A percentile compares a stretch with the other conserved stretches of the same genome.
Conservation (phyloP, 768 basidiomycete species). For the Russula griseocarnosa region DNA sequence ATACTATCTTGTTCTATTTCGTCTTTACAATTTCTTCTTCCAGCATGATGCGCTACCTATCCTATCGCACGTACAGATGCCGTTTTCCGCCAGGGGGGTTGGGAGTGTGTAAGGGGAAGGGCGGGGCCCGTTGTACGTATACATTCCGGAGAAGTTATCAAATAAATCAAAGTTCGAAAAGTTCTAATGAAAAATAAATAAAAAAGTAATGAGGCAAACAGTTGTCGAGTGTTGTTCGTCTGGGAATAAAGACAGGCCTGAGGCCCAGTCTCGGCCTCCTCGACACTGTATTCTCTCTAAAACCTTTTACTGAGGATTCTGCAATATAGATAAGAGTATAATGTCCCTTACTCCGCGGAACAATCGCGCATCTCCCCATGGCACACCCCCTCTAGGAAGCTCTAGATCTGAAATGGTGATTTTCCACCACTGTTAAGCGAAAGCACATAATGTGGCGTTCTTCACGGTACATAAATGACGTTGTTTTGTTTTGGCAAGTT, state of each 20-base stretch:
- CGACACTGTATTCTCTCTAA: background rate
- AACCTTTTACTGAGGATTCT: background rate
- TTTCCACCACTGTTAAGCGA: too few species aligned
- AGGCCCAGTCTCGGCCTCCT: background rate
- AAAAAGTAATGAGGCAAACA: background rate
- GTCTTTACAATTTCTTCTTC: background rate
- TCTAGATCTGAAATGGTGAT: too few species aligned
- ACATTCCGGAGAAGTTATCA: constrained; percentile 5
- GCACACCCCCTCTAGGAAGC: too few species aligned
- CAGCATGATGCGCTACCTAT: constrained; percentile 20
- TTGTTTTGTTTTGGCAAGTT: too few species aligned
- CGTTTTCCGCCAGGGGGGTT: constrained; percentile 5
- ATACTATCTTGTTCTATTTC: constrained; percentile 13
- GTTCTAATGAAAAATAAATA: background rate
- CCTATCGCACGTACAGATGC: constrained; percentile 11
- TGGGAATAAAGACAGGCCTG: background rate
- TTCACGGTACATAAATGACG: too few species aligned
- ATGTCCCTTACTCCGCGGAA: too few species aligned
- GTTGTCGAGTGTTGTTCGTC: background rate
- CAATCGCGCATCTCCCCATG: too few species aligned
- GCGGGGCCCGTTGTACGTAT: constrained; percentile 13
- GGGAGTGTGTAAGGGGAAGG: constrained; percentile 1
- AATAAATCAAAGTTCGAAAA: constrained; percentile 14
- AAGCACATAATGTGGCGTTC: too few species aligned
- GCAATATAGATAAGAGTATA: too few species aligned